Evolutionary conservation across 1,284 basidiomycete species (phyloP).

Genomic region (Ceratobasidium sp.): DNA sequence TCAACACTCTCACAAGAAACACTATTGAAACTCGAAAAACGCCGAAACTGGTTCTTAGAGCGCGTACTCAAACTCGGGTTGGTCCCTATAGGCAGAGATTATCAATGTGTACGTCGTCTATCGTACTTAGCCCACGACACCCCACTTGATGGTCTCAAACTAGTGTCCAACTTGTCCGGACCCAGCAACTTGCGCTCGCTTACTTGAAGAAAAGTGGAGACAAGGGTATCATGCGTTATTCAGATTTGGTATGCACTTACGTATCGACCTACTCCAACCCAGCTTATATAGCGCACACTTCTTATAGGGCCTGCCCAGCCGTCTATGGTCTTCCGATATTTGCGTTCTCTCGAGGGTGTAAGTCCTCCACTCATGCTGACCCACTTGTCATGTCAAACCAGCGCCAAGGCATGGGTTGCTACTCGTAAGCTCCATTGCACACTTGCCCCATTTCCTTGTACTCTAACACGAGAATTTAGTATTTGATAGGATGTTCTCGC

Average conservation of each 20-base stretch:
- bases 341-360: slow-evolving; percentile 83
- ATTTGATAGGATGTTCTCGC: slow-evolving; percentile 92
- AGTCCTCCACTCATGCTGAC: slow-evolving; percentile 83
- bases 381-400: slow-evolving; percentile 87
- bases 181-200: slow-evolving; percentile 78
- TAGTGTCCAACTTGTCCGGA: slow-evolving; percentile 90
- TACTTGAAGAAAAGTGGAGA: slow-evolving; percentile 94
- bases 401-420: slow-evolving; percentile 86
- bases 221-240: slow-evolving; percentile 89
- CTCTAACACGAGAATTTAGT: slow-evolving; percentile 62
- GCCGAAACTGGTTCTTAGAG: slow-evolving; percentile 93
- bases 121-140: neutral
- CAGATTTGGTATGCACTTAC: slow-evolving; percentile 76
- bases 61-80: slow-evolving; percentile 91
- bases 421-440: slow-evolving; percentile 68
- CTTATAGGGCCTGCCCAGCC: slow-evolving; percentile 81
- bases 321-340: slow-evolving; percentile 89
- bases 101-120: slow-evolving; percentile 77
- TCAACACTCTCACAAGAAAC: slow-evolving; percentile 83
- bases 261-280: slow-evolving; percentile 47
- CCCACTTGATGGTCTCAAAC: neutral
- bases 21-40: slow-evolving; percentile 86
- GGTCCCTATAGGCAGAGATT: slow-evolving; percentile 88
- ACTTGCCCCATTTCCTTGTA: neutral
- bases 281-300: slow-evolving; percentile 48